Evolutionary conservation across 192 early-diverging fungal species (phyloP).

Genomic region (Backusella tuberculispora): DNA sequence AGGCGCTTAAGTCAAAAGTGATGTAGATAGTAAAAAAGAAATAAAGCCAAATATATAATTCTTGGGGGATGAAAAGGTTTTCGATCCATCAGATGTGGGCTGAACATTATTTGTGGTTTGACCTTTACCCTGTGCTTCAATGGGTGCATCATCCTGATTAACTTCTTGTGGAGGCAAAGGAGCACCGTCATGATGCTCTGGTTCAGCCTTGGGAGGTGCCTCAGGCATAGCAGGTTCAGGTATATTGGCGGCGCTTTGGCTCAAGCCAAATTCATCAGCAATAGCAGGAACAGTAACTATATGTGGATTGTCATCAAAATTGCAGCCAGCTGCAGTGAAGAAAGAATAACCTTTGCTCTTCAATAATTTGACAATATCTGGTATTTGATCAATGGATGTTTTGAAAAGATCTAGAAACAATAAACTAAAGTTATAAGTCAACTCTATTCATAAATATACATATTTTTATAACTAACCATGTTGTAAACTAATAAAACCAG

Average conservation of each 20-base stretch:
- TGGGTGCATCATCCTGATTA: not conserved
- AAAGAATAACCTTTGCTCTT: slow-evolving; percentile 9
- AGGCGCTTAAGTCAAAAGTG: not conserved
- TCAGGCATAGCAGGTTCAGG: not conserved
- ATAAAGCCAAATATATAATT: not conserved
- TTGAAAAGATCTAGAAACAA: slow-evolving; percentile 23
- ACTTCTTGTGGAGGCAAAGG: not conserved
- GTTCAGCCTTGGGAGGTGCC: not conserved
- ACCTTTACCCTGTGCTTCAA: not conserved
- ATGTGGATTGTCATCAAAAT: slow-evolving; percentile 1
- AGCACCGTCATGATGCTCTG: not conserved
- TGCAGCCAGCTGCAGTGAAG: slow-evolving; percentile 19
- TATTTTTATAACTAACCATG: slow-evolving; percentile 30
- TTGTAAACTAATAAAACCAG: slow-evolving; percentile 43
- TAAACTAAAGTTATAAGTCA: not conserved
- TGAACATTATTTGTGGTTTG: not conserved
- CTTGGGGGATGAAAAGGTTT: not conserved
- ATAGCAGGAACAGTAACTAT: not conserved
- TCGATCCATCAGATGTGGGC: not conserved
- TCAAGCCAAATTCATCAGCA: not conserved
- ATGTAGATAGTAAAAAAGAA: not conserved
- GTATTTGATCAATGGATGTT: slow-evolving; percentile 22
- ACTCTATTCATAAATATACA: not conserved
- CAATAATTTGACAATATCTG: slow-evolving; percentile 8
- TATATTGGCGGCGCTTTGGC: not conserved